A percentile compares a stretch with the other conserved stretches of the same genome.
Evolutionary conservation across 139 green algal genomes (phyloP).

Genomic region (Zygnema cylindricum): DNA sequence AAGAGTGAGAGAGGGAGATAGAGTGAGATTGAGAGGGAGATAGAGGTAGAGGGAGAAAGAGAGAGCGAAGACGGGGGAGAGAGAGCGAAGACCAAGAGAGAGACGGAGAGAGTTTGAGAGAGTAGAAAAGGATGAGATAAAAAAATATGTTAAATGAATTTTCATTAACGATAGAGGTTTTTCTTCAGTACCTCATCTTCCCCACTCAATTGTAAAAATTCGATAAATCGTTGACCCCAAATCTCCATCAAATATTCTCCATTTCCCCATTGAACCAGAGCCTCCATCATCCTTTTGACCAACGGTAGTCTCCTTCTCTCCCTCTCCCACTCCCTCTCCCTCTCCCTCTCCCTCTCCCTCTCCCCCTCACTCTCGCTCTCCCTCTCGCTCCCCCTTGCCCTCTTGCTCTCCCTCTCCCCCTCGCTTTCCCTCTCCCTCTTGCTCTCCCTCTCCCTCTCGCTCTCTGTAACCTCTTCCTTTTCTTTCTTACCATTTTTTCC

Average conservation of each 20-base stretch:
- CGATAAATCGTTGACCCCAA: background rate
- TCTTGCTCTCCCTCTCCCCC: background rate
- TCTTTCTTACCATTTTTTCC: too few species aligned
- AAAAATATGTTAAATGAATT: too few species aligned
- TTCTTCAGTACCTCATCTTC: background rate
- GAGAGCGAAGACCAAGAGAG: too few species aligned
- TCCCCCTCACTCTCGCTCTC: background rate
- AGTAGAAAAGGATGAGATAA: too few species aligned
- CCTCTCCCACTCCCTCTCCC: background rate
- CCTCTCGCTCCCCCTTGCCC: background rate
- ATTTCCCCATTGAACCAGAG: background rate
- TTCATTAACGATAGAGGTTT: too few species aligned
- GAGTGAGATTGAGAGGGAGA: too few species aligned
- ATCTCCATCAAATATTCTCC: background rate
- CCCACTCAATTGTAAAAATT: background rate
- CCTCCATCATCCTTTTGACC: background rate
- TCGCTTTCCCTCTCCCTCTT: background rate
- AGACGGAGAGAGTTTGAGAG: too few species aligned
- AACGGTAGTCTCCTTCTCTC: background rate
- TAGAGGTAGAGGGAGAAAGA: too few species aligned
- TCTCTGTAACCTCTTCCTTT: too few species aligned
- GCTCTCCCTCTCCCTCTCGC: background rate
- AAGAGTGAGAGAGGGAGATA: too few species aligned
- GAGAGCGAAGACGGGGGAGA: too few species aligned
- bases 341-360: background rate